Evolutionary conservation across 371 early-diverging fungal genomes (phyloP).

Genomic region (Mucor racemosus): DNA sequence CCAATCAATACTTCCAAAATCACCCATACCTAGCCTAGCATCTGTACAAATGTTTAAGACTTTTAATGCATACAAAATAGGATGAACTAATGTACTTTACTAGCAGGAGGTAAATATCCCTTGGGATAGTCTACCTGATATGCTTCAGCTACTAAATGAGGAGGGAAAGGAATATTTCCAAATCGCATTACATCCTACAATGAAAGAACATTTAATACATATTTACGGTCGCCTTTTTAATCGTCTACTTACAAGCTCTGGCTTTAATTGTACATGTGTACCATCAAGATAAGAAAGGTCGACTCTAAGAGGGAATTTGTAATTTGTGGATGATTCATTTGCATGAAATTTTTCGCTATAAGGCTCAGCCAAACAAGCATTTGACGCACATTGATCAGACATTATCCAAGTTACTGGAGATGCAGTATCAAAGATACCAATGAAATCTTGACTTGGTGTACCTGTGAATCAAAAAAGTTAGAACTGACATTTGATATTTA

Average conservation of each 20-base stretch:
- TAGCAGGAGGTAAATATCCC: slow-evolving; percentile 28
- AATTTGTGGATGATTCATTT: slow-evolving; percentile 26
- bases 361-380: slow-evolving; percentile 22
- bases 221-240: too few relatives aligned
- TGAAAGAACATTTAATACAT: too few relatives aligned
- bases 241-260: slow-evolving; percentile 29
- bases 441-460: slow-evolving; percentile 34
- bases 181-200: slow-evolving; percentile 35
- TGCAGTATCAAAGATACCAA: slow-evolving; percentile 40
- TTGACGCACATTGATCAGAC: slow-evolving; percentile 31
- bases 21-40: slow-evolving; percentile 38
- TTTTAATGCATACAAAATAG: not conserved
- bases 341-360: slow-evolving; percentile 24
- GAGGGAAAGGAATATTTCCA: slow-evolving; percentile 17
- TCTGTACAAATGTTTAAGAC: slow-evolving; percentile 11
- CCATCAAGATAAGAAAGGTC: slow-evolving; percentile 37
- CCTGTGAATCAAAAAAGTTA: slow-evolving; percentile 13
- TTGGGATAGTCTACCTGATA: slow-evolving; percentile 26
- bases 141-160: slow-evolving; percentile 39
- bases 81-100: slow-evolving; percentile 14
- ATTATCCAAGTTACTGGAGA: slow-evolving; percentile 37
- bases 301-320: slow-evolving; percentile 18
- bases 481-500: too few relatives aligned
- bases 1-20: slow-evolving; percentile 33
- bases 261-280: slow-evolving; percentile 29